Evolutionary conservation across 225 moss, liverwort and hornwort genomes (phyloP).

Genomic region (Polytrichum commune): DNA sequence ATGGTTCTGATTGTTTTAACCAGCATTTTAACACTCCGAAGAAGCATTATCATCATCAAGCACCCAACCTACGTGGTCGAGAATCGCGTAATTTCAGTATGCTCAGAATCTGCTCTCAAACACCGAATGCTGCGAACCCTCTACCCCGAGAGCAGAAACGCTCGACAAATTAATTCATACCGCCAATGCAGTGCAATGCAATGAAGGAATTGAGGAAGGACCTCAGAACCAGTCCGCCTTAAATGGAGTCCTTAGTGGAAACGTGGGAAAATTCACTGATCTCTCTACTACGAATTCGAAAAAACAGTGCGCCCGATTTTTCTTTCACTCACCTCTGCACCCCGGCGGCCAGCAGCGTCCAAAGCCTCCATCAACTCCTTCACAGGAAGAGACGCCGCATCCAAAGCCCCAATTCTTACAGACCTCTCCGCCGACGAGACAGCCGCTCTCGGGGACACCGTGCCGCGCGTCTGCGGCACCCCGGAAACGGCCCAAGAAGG

Average conservation of each 20-base stretch:
- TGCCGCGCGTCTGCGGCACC: constrained; percentile 1
- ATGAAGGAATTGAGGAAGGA: background rate
- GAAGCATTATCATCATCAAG: too few relatives aligned
- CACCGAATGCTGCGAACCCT: background rate
- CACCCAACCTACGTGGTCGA: too few relatives aligned
- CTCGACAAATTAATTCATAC: background rate
- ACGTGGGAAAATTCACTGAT: background rate
- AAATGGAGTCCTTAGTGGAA: too few relatives aligned
- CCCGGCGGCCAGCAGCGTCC: constrained; percentile 63
- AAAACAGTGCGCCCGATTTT: background rate
- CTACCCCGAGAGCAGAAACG: background rate
- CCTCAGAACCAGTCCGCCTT: background rate
- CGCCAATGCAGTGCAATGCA: background rate
- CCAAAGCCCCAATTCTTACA: constrained; percentile 45
- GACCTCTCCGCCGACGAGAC: constrained; percentile 26
- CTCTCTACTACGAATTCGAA: background rate
- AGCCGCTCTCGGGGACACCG: constrained; percentile 19
- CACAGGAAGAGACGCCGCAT: constrained; percentile 44
- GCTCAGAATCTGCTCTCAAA: background rate
- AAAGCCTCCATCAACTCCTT: constrained; percentile 55
- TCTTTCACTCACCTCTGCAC: constrained; percentile 58
- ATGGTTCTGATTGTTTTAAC: background rate
- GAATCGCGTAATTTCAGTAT: too few relatives aligned
- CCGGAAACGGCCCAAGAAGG: background rate
- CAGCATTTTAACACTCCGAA: background rate